A percentile compares a stretch with the other conserved stretches of the same genome.
Conservation (phyloP, 441 rosid genomes). For the Eutrema salsugineum region DNA sequence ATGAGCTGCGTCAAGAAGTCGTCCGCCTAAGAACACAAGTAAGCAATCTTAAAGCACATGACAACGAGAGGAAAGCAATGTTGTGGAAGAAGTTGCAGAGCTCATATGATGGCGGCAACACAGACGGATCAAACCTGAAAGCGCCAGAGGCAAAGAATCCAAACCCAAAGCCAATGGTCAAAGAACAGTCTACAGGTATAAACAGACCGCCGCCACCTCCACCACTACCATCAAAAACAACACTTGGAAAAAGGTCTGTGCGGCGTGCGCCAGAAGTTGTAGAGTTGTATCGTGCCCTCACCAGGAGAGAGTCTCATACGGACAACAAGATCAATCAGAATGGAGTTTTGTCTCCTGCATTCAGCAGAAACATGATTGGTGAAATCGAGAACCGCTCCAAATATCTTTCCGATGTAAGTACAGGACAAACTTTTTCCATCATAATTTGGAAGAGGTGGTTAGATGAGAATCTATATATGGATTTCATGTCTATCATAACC, state of each 20-base stretch:
- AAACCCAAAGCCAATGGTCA: slow-evolving; percentile 26
- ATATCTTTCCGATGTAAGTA: slow-evolving; percentile 86
- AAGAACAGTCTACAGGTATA: slow-evolving; percentile 31
- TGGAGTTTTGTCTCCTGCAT: slow-evolving; percentile 40
- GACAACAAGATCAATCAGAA: slow-evolving; percentile 43
- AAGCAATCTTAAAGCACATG: slow-evolving; percentile 72
- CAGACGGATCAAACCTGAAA: slow-evolving; percentile 43
- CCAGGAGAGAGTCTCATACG: slow-evolving; percentile 50
- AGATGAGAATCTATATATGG: background rate
- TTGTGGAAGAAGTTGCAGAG: slow-evolving; percentile 94
- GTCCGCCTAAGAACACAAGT: slow-evolving; percentile 65
- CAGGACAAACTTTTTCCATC: background rate
- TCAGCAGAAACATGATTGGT: slow-evolving; percentile 76
- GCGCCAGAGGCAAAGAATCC: slow-evolving; percentile 31
- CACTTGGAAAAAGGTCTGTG: slow-evolving; percentile 48
- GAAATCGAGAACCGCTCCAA: slow-evolving; percentile 92
- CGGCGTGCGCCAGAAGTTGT: slow-evolving; percentile 78
- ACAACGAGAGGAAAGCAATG: slow-evolving; percentile 80
- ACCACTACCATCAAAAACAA: slow-evolving; percentile 57
- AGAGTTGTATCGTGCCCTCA: slow-evolving; percentile 77
- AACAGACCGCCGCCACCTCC: slow-evolving; percentile 70
- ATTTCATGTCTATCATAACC: background rate
- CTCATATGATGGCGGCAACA: slow-evolving; percentile 40
- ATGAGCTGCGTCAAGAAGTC: slow-evolving; percentile 65
- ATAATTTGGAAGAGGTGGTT: background rate